A percentile compares a stretch with the other conserved stretches of the same genome.
phyloP scores from a whole-genome alignment of 2,329 filamentous ascomycete species.

The Calonectria fujianensis region DNA sequence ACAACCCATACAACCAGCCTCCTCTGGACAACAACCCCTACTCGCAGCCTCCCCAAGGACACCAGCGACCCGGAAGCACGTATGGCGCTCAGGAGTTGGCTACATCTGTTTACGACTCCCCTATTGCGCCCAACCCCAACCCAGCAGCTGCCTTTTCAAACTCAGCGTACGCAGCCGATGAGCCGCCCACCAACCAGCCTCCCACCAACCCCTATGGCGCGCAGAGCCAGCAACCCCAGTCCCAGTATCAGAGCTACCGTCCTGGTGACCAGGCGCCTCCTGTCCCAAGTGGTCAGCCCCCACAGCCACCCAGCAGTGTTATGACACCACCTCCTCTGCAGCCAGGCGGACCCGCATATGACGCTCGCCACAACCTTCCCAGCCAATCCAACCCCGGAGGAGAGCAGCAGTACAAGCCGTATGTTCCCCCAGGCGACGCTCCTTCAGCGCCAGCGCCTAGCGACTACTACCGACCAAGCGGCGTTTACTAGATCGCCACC shows the following conservation, averaged over 20 bases:
- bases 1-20: conserved; percentile 66
- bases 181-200: conserved; percentile 57
- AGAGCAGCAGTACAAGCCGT: conserved; percentile 76
- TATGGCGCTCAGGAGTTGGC: conserved; percentile 86
- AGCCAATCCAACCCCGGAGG: conserved; percentile 62
- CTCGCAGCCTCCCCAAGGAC: conserved; percentile 61
- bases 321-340: conserved; percentile 67
- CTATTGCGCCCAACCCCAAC: conserved; percentile 72
- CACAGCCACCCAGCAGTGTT: conserved; percentile 54
- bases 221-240: conserved; percentile 57
- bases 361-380: conserved; percentile 70
- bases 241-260: conserved; percentile 67
- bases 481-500: conserved; percentile 55
- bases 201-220: conserved; percentile 55
- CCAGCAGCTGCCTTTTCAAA: conserved; percentile 66
- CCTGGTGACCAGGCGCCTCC: conserved; percentile 63
- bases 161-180: conserved; percentile 70
- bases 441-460: conserved; percentile 71
- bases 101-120: conserved; percentile 86
- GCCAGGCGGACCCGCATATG: conserved; percentile 66
- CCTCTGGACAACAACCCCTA: conserved; percentile 64
- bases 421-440: conserved; percentile 70
- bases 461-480: conserved; percentile 73
- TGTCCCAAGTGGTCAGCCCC: conserved; percentile 61
- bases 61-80: conserved; percentile 78